Base-by-base conservation (phyloP, 257 asterid genomes). In the Verbena officinalis region DNA sequence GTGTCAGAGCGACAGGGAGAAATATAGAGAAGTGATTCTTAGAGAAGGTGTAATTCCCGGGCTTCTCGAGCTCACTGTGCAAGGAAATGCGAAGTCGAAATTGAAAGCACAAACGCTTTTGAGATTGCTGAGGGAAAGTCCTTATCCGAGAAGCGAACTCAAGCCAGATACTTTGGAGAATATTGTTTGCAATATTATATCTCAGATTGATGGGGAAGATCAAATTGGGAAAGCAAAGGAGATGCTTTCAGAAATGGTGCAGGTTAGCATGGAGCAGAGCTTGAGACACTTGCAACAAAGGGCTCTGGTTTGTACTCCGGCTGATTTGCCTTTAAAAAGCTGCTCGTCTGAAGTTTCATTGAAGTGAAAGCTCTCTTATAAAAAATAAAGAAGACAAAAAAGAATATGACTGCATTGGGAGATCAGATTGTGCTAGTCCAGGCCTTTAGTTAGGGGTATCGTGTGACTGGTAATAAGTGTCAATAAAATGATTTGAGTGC, bases 261-360 rank as follows among this genome's bases (percentile, higher is more conserved):
- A 88, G 65, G 96, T 93, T 49, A 93, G 99, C 67, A 93, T 90
- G 97, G 99, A 93, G 76, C 96, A 86, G 83, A 93, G 99, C 19
- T 82, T 93, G 59, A 80, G 86, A 63, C 95, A 90, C 71, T 57
- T 90, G 75, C 95, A 89, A 73, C 86, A 82, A 67, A 73, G 95
- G 73, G 96, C 90, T 5, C 70, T 90, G 39, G 90, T 87, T 6
- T 85, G 90, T 75, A 71, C 95, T 24, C 90, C 85, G 9, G 64
- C 90, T 2, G 95, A 86, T 76, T 65, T 83, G 24, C 77, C 90
- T 24, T 65, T 81, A 9, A 73, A 71, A 51, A 81, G 52, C 30
- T 70, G 83, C 50, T 70, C 78, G 8, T 73, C 96, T 67, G 81
- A 85, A 72, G 88, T 88, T 58, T 75, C 95, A 22, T 80, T 70